Base-by-base conservation (phyloP, 2,329 filamentous ascomycete genomes). In the Pezicula carpinea region DNA sequence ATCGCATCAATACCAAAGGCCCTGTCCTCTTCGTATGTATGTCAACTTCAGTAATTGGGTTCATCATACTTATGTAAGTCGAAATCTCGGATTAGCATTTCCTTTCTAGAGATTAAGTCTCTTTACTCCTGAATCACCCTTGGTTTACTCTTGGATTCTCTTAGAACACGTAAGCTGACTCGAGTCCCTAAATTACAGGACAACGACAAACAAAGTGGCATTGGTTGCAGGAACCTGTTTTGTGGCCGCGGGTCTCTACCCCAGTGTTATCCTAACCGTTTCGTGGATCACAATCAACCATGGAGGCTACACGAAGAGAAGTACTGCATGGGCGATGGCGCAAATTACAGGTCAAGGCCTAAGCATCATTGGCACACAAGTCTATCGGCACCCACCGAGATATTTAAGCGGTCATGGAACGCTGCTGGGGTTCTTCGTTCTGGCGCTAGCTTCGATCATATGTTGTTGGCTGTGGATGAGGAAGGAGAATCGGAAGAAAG, bases 241-340 rank as follows among this genome's bases (percentile, higher is more conserved):
- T 7, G 42, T 48, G 5, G 22, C 41, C 10, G 13, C 42, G 3
- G 46, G 46, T 17, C 23, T 40, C n/a, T 48, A 48, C 22, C 41
- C 46, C 6, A 17, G 35, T 13, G 19, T 48, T 21, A 40, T 49
- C 17, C 44, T 49, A 11, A 46, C 39, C 7, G 43, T 43, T 4
- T 15, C 43, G 11, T 49, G 47, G 47, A 46, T 46, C 13, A 49
- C 38, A 1, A 46, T 45, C 44, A 49, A 49, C 21, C 43, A 46
- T 17, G 29, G 36, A 10, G 47, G 47, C 3, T 49, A 46, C 44
- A 49, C 47, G 2, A 49, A 49, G 22, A 29, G 47, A n/a, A 38
- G 33, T 19, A 43, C 38, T 6, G 46, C 46, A 14, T 48, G 32
- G 32, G 46, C 46, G 1, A 43, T 43, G 32, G 32, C 39, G 4